Evolutionary conservation across 768 basidiomycete genomes (phyloP), one percentile per base, ranked within the genome.

Genomic region (Lentinula guzmanii): DNA sequence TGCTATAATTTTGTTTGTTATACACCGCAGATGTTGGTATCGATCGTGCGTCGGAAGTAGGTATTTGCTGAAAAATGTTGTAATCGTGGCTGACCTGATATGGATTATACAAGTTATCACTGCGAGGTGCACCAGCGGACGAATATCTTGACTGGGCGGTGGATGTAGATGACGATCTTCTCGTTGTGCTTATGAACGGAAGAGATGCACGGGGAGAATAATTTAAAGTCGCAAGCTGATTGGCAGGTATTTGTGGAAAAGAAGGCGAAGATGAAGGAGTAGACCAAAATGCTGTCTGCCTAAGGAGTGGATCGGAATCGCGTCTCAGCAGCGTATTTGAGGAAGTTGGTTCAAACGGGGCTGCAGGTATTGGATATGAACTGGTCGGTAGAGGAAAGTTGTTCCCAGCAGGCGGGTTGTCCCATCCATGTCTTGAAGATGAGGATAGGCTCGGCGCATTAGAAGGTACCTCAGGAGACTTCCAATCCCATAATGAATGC

Each of bases 41-140:
- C 4, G 59, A 60, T 21, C 59, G 48, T 15, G 59, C 41, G 16
- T 60, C 50, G 35, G 59, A 60, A 11, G 59, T 60, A n/a, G 59
- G 59, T 33, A 60, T 16, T 15, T 57, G 37, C 3, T 57, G 58
- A 16, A 39, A 56, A 9, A 5, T 24, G 24, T 41, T 43, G 28
- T 18, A 11, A 24, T 41, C 24, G 24, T 18, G 8, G 13, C 24
- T 33, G 13, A 31, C 35, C 37, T 9, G 35, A 33, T 39, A 54
- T 35, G 18, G 18, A 45, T 45, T 41, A 16, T 43, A 41, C 2
- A 24, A 10, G 11, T 21, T 42, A 55, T 55, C 37, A 28, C 13
- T 21, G 5, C 34, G 52, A 37, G 34, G 9, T 34, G 52, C 9
- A 52, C 51, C 33, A 10, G 34, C 31, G 15, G 51, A 52, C 34